Evolutionary conservation across 1,284 basidiomycete genomes (phyloP), one percentile per base, ranked within the genome.

Genomic region (Termitomyces sp.): DNA sequence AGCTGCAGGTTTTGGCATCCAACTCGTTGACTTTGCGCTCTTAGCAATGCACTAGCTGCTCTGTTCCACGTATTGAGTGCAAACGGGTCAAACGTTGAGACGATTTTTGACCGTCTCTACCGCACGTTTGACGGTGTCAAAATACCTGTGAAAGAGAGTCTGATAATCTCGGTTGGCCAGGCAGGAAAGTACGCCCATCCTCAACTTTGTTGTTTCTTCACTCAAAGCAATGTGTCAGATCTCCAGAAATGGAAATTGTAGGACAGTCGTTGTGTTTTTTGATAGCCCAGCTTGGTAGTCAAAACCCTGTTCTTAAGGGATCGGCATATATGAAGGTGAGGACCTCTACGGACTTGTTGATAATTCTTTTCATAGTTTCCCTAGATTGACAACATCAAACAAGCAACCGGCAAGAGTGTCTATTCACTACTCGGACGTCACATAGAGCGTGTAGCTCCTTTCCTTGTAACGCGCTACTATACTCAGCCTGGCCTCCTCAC

Each of bases 391-490:
- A 75, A 74, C 0, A 64, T 88, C 39, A 79, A 83, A 21, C 82
- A 78, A 55, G 67, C 76, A 52, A 76, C 83, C 60, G 76, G 80
- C 41, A 92, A 89, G 63, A 75, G 83, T 1, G 80, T 85, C 0
- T 91, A 91, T 64, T 77, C 77, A 8, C 73, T 94, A 34, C 66
- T 92, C 8, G 79, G 80, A 2, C 90, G 91, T 0, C 85, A 87
- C 66, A 73, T 93, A 58, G 77, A 83, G 30, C 75, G 80, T 28
- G 78, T 95, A 52, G 84, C 88, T 1, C 80, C 85, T 1, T 82
- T 84, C 50, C 73, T 94, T 13, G 78, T 90, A 15, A 71, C 76
- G 26, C 80, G 80, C 38, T 74, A 90, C 44, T 75, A 73, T 42
- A 76, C 76, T 1, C 79, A 86, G 28, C 88, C 88, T 0, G 72